Evolutionary conservation across 345 rosid species (phyloP).

Genomic region (Diplotaxis tenuifolia): DNA sequence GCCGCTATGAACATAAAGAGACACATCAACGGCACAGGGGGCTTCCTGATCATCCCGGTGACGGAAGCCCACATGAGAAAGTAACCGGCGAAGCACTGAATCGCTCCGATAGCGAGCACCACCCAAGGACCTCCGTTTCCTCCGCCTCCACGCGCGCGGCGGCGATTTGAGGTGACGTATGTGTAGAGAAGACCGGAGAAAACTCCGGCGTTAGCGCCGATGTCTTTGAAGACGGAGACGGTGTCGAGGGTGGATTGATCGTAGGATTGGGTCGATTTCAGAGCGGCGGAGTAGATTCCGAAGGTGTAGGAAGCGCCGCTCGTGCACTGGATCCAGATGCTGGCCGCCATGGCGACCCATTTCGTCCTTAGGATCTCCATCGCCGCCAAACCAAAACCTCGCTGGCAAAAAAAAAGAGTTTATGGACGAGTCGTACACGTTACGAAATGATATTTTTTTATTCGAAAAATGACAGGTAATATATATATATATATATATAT

Average conservation of each 20-base stretch:
- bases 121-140: constrained; percentile 63
- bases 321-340: constrained; percentile 85
- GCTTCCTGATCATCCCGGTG: constrained; percentile 55
- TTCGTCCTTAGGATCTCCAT: constrained; percentile 33
- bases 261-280: constrained; percentile 75
- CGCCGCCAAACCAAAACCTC: constrained; percentile 5
- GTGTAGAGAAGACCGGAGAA: constrained; percentile 78
- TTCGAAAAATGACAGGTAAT: not conserved
- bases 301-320: constrained; percentile 76
- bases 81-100: constrained; percentile 70
- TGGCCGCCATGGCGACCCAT: constrained; percentile 74
- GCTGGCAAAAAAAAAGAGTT: not conserved
- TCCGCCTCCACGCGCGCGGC: constrained; percentile 10
- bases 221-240: constrained; percentile 93
- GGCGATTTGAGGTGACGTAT: constrained; percentile 38
- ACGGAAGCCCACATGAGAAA: constrained; percentile 86
- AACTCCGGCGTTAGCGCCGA: constrained; percentile 85
- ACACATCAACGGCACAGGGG: constrained; percentile 74
- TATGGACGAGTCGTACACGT: not conserved
- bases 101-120: constrained; percentile 62
- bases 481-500: no score
- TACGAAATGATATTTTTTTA: not conserved
- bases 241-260: constrained; percentile 93
- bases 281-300: constrained; percentile 66
- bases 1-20: constrained; percentile 65